These are phyloP conservation scores for Inga oerstediana DNA, from an alignment of 306 rosid genomes.

Conservation along the genomic window DNA sequence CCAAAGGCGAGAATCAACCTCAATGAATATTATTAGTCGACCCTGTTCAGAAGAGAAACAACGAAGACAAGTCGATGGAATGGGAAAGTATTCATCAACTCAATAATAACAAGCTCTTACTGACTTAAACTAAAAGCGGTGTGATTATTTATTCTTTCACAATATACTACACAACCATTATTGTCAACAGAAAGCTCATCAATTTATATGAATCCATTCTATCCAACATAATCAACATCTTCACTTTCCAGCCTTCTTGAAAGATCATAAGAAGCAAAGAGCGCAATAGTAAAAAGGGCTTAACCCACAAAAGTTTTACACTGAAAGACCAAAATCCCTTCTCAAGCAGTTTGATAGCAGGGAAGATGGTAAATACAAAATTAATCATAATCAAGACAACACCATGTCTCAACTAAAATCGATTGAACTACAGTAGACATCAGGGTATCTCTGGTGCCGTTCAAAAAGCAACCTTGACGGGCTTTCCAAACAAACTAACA, in stretches of 20 bases:
- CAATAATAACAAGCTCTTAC: slow-evolving; percentile 1
- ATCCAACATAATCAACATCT: neutral
- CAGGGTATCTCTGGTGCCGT: neutral
- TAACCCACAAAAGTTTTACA: neutral
- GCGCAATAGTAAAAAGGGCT: neutral
- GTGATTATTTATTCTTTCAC: neutral
- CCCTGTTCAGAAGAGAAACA: slow-evolving; percentile 42
- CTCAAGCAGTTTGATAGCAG: neutral
- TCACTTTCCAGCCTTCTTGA: neutral
- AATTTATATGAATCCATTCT: slow-evolving; percentile 3
- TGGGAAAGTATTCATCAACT: slow-evolving; percentile 19
- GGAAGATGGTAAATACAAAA: neutral
- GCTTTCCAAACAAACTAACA: neutral
- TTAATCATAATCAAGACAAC: neutral
- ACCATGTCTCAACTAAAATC: neutral
- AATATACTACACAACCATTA: neutral
- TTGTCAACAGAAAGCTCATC: slow-evolving; percentile 12
- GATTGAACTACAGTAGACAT: slow-evolving; percentile 6
- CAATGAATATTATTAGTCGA: slow-evolving; percentile 28
- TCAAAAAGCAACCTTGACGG: neutral
- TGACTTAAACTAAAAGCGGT: neutral
- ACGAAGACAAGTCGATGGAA: slow-evolving; percentile 12
- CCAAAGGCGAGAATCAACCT: slow-evolving; percentile 39
- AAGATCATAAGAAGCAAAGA: neutral
- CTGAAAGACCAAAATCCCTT: neutral